Evolutionary conservation across 306 rosid genomes (phyloP).

Genomic region (Gillenia trifoliata): DNA sequence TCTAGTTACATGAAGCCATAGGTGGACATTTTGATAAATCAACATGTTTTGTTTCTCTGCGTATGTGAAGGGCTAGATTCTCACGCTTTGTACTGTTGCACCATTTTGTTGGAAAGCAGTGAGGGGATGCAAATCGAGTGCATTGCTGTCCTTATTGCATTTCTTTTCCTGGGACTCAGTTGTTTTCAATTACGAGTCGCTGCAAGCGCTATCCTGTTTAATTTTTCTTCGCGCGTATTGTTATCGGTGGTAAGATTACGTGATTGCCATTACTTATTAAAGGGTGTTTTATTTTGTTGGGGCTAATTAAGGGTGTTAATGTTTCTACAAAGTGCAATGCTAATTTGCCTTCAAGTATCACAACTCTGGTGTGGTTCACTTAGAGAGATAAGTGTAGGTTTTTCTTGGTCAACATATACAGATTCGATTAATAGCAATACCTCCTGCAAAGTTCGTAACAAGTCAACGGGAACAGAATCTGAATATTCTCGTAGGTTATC

Average conservation of each 20-base stretch:
- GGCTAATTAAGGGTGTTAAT: background rate
- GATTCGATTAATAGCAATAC: too few relatives aligned
- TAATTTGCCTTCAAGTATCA: conserved; percentile 22
- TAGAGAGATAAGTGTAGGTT: too few relatives aligned
- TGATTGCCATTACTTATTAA: background rate
- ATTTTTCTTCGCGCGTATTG: conserved; percentile 63
- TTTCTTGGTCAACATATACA: too few relatives aligned
- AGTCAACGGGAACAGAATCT: too few relatives aligned
- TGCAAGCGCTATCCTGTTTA: background rate
- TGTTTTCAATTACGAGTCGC: conserved; percentile 2
- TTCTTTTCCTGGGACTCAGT: conserved; percentile 72
- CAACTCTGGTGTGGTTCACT: conserved; percentile 22
- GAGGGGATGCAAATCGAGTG: conserved; percentile 69
- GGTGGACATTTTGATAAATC: background rate
- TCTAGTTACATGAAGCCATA: background rate
- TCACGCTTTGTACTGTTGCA: conserved; percentile 19
- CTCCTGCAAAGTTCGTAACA: too few relatives aligned
- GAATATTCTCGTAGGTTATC: too few relatives aligned
- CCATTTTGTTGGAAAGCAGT: conserved; percentile 48
- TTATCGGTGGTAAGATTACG: conserved; percentile 61
- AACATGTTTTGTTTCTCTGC: background rate
- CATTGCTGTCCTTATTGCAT: conserved; percentile 57
- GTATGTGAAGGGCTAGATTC: background rate
- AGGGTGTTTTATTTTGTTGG: background rate
- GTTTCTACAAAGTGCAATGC: conserved; percentile 3